Evolutionary conservation across 208 protist species (phyloP), one percentile per base, ranked within the genome.

Genomic region (Acanthamoeba triangularis): DNA sequence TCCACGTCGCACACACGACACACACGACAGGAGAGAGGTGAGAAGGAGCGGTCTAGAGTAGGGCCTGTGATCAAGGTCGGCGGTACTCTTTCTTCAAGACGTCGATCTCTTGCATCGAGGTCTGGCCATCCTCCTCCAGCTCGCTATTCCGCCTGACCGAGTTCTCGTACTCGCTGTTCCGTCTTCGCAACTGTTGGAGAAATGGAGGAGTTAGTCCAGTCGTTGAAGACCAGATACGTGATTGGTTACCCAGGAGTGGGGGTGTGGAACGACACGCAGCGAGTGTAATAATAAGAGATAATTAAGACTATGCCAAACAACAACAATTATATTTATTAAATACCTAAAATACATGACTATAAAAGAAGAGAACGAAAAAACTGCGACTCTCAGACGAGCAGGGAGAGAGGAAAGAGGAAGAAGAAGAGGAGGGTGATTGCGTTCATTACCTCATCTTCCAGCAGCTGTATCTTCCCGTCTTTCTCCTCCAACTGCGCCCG

Each of bases 391-490:
- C 11, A 78, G n/a, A 49, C 56, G 56, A 37, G 35, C 11, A 78
- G 37, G 20, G 69, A 87, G 41, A 87, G 78, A 4, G 78, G 49
- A 63, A 52, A 87, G 78, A 87, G 78, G 47, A 87, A 61, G 49
- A 61, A 1, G 78, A 61, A 87, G 78, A 87, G 78, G 33, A 61
- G 14, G 30, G 41, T 80, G 72, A 87, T 37, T 25, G 49, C 41
- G 47, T 87, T 25, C 37, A 87, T 87, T 87, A 87, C 78, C 78
- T 87, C 78, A 11, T 87, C 78, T 87, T 87, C 78, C 47, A 87
- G 78, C 49, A 63, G 78, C 47, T 41, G 37, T 61, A 87, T 52
- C 78, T 61, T 87, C 47, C n/a, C 49, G 47, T 87, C 78, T 47
- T 87, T 87, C 78, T 54, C 49, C 78, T 87, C 78, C 78, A 87